These are phyloP conservation scores for Posidonia australis DNA, from an alignment of 106 monocot species.

Conservation along the genomic window DNA sequence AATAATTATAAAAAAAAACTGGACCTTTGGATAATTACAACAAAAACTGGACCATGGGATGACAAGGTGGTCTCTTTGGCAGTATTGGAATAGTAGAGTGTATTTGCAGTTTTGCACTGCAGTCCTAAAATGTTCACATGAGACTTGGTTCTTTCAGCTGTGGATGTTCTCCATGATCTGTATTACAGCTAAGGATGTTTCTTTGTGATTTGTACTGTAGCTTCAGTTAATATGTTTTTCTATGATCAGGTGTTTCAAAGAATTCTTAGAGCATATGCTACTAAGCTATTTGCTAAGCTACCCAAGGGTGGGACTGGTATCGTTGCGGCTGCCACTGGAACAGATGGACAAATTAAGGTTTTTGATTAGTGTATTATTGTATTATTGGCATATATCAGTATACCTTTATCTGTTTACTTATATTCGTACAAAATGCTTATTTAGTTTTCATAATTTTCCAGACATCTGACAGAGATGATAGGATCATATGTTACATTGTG, in stretches of 20 bases:
- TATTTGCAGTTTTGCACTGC: too few relatives aligned
- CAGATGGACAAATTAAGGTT: conserved; percentile 98
- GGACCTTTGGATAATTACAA: too few relatives aligned
- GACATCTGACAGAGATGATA: conserved; percentile 95
- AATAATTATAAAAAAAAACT: too few relatives aligned
- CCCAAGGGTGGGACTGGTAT: conserved; percentile 90
- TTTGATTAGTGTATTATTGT: neutral
- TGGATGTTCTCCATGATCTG: too few relatives aligned
- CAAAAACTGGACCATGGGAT: too few relatives aligned
- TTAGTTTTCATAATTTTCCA: conserved; percentile 22
- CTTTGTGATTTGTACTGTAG: neutral
- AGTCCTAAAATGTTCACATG: too few relatives aligned
- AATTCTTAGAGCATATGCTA: conserved; percentile 93
- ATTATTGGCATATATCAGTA: neutral
- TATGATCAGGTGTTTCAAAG: conserved; percentile 82
- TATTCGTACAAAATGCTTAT: neutral
- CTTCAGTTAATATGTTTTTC: neutral
- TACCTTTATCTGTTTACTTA: neutral
- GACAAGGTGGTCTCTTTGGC: too few relatives aligned
- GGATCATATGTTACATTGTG: conserved; percentile 94
- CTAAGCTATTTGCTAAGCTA: conserved; percentile 62
- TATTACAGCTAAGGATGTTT: neutral
- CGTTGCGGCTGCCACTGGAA: conserved; percentile 98
- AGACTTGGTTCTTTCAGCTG: too few relatives aligned
- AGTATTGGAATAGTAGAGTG: too few relatives aligned